Percentiles rank a stretch among this genome's conserved stretches.
phyloP scores from a whole-genome alignment of 805 yeast species.

The Ogataea degrootiae region DNA sequence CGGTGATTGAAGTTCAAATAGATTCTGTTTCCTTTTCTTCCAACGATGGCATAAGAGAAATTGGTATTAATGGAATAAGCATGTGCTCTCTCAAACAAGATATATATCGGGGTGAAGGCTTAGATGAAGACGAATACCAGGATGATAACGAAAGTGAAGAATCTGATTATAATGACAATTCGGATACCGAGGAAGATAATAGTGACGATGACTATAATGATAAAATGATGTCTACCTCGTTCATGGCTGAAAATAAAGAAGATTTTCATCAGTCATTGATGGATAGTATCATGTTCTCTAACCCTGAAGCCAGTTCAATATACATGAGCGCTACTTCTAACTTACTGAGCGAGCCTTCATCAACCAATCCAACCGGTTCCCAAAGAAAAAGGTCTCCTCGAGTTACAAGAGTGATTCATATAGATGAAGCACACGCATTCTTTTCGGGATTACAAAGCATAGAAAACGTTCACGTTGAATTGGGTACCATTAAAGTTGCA shows the following conservation, averaged over 20 bases:
- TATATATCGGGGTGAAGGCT: conserved; percentile 27
- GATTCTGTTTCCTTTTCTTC: conserved; percentile 33
- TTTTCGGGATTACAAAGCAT: conserved; percentile 43
- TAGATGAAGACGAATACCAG: conserved; percentile 4
- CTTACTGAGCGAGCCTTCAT: conserved; percentile 25
- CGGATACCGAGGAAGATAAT: conserved; percentile 19
- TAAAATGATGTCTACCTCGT: conserved; percentile 31
- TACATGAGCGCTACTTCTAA: conserved; percentile 79
- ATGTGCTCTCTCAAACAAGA: conserved; percentile 39
- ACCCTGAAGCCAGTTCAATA: conserved; percentile 63
- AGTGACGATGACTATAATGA: conserved; percentile 34
- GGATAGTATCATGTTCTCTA: conserved; percentile 61
- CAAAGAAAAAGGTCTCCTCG: conserved; percentile 2
- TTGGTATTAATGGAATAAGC: conserved; percentile 36
- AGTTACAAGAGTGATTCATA: conserved; percentile 22
- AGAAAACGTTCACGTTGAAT: conserved; percentile 33
- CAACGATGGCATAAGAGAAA: conserved; percentile 41
- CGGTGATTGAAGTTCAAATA: conserved; percentile 31
- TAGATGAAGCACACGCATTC: conserved; percentile 35
- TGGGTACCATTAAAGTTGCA: conserved; percentile 40
- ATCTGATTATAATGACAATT: conserved; percentile 14
- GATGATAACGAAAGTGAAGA: conserved; percentile 6
- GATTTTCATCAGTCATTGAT: conserved; percentile 34
- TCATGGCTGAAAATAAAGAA: conserved; percentile 26
- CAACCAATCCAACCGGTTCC: neutral